Percentiles rank a stretch among this genome's conserved stretches.
Conservation (phyloP, 345 rosid genomes). For the Lepidium aucheri region DNA sequence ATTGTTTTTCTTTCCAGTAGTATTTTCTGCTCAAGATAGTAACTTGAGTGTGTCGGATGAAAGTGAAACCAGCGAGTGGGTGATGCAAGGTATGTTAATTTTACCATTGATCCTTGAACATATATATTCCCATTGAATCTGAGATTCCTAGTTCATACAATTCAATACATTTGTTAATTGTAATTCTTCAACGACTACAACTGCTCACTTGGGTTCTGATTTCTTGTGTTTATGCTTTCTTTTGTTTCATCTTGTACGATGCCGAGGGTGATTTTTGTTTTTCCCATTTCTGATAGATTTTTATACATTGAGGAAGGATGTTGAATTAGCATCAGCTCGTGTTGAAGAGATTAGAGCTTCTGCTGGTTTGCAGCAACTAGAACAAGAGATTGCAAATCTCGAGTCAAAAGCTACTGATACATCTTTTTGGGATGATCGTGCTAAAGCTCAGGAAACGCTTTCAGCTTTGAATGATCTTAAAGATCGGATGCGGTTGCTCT, state of each 20-base stretch:
- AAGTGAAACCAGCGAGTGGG: conserved; percentile 56
- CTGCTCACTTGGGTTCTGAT: not conserved
- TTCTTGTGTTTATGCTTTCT: not conserved
- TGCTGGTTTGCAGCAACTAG: conserved; percentile 43
- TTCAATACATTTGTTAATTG: not conserved
- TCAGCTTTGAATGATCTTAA: conserved; percentile 65
- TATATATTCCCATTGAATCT: not conserved
- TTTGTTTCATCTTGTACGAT: too few species aligned
- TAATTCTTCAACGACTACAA: not conserved
- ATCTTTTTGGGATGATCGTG: conserved; percentile 84
- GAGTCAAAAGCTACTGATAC: conserved; percentile 64
- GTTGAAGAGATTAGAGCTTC: conserved; percentile 68
- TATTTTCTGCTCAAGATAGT: conserved; percentile 45
- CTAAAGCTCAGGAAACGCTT: conserved; percentile 70
- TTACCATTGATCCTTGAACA: not conserved
- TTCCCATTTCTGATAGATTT: conserved; percentile 49
- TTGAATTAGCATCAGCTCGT: conserved; percentile 53
- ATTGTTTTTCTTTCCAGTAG: conserved; percentile 23
- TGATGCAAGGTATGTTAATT: conserved; percentile 53
- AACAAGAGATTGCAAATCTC: conserved; percentile 45
- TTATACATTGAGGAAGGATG: conserved; percentile 72
- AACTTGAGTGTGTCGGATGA: conserved; percentile 35
- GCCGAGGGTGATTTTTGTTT: not conserved
- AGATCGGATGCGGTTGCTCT: conserved; percentile 49
- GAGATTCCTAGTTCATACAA: not conserved